Evolutionary conservation across 345 rosid species (phyloP), one percentile per base, ranked within the genome.

Genomic region (Hypericum androsaemum): DNA sequence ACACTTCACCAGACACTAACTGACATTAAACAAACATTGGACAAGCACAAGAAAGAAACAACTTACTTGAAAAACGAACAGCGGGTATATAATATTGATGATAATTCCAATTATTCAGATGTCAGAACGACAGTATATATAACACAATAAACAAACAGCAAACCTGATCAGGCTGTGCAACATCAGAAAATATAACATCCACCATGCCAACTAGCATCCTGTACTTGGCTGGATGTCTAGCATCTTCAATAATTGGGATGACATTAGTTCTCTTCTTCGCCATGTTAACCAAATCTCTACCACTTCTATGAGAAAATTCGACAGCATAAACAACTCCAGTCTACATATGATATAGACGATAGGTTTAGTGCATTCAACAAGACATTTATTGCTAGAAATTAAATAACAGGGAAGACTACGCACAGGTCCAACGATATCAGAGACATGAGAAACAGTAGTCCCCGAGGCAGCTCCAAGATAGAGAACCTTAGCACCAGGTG

Each of bases 141-240:
- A 5, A 16, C 11, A 57, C 0, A 43, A 44, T 47, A 5, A n/a
- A 10, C 28, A 11, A 12, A 59, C 37, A 16, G 58, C 73, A 76
- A 60, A 94, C 99, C 96, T 94, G 96, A 74, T 94, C 99, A 0
- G 99, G 99, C 63, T 94, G 99, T 40, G 99, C 97, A 79, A 94
- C 99, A 75, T 94, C 99, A 37, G 99, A 86, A 72, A 94, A 94
- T 47, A 94, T 82, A 12, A 94, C 97, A 82, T 94, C 99, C 46
- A 94, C 97, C 99, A 94, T 94, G 60, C 96, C 96, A n/a, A 94
- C 89, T 50, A 94, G 76, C 99, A 88, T 94, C 15, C 99, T 72
- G 68, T 94, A 94, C 68, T 94, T 94, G 13, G 89, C 73, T 10
- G 99, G 99, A 73, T 88, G 95, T 61, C 99, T 84, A 40, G 99